Evolutionary conservation across 2,329 filamentous ascomycete species (phyloP), one percentile per base, ranked within the genome.

Genomic region (Pochonia chlamydosporia): DNA sequence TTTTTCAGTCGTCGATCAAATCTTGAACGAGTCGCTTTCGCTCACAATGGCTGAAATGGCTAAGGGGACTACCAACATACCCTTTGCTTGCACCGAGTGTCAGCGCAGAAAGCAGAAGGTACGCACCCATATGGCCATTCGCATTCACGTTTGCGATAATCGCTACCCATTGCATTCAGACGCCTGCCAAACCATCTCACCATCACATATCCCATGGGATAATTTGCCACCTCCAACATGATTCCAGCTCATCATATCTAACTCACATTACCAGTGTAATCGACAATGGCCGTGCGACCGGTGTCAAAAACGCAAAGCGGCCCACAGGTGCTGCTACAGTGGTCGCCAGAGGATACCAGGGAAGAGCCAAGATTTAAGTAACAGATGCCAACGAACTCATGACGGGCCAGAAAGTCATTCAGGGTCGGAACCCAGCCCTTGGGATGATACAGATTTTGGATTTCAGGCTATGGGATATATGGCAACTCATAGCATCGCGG

Each of bases 81-180:
- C 63, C 35, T 52, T 62, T 16, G 70, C 71, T 40, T 74, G 71
- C 51, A 68, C 69, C 3, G 71, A 74, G 55, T 74, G 66, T 47
- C 56, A 61, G 31, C 61, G 66, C 14, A 62, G 66, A 42, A 69
- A 69, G 56, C 66, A 69, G 57, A 69, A 64, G 58, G 66, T 65
- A 56, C n/a, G 48, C 4, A 37, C 11, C 20, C 24, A 9, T 31
- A 30, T 33, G 10, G 3, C 40, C n/a, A n/a, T n/a, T n/a, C n/a
- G n/a, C n/a, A n/a, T n/a, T n/a, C n/a, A n/a, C n/a, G n/a, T n/a
- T n/a, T n/a, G n/a, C n/a, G n/a, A n/a, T n/a, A n/a, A n/a, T n/a
- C n/a, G n/a, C n/a, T n/a, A n/a, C n/a, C n/a, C n/a, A n/a, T n/a
- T n/a, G n/a, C n/a, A n/a, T n/a, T n/a, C n/a, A n/a, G n/a, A n/a